These are phyloP conservation scores for Jackrogersella minutella DNA, from an alignment of 495 filamentous ascomycete species.

Conservation along the genomic window DNA sequence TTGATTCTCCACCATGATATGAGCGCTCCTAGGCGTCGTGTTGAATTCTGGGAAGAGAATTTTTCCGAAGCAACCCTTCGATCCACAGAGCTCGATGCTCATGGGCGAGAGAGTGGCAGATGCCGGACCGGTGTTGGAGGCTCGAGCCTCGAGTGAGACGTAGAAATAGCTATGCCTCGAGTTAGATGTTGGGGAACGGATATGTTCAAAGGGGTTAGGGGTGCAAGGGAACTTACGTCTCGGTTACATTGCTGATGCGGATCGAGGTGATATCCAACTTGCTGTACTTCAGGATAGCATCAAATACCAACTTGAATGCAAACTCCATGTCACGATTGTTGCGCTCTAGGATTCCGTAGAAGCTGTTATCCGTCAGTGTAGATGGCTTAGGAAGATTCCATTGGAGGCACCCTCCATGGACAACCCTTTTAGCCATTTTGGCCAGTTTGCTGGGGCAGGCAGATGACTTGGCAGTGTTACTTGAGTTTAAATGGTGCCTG, in stretches of 20 bases:
- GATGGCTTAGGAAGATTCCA: not conserved
- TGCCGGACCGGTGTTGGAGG: constrained; percentile 42
- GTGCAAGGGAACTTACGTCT: constrained; percentile 33
- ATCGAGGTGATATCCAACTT: constrained; percentile 40
- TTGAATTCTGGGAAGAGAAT: constrained; percentile 43
- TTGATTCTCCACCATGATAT: constrained; percentile 40
- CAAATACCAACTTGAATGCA: constrained; percentile 29
- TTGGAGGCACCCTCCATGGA: not conserved
- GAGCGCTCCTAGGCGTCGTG: constrained; percentile 28
- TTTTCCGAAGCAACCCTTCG: constrained; percentile 39
- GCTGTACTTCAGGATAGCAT: constrained; percentile 39
- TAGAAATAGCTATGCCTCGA: constrained; percentile 22
- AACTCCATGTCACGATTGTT: constrained; percentile 20
- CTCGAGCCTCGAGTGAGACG: constrained; percentile 35
- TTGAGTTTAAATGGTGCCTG: not conserved
- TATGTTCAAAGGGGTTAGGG: not conserved
- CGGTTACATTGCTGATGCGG: constrained; percentile 44
- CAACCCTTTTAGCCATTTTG: not conserved
- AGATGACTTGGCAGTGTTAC: constrained; percentile 13
- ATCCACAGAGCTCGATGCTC: constrained; percentile 44
- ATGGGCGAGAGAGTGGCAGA: constrained; percentile 38
- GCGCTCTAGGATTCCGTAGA: constrained; percentile 9
- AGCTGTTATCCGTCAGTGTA: constrained; percentile 1
- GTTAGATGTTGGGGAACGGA: not conserved
- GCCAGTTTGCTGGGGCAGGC: not conserved